These are phyloP conservation scores for Arachis hypogaea DNA, from an alignment of 306 rosid genomes.

Conservation along the genomic window DNA sequence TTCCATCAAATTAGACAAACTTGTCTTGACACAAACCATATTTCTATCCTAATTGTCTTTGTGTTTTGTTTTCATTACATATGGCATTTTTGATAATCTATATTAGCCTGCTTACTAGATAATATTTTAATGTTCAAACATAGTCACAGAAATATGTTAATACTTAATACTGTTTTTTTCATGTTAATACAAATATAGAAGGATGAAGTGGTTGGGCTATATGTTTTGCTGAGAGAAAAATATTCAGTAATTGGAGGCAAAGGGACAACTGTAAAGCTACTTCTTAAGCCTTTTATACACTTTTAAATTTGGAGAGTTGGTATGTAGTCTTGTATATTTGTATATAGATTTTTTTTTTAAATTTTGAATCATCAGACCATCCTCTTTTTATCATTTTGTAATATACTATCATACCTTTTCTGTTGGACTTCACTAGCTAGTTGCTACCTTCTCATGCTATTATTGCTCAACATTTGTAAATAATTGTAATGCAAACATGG, in stretches of 20 bases:
- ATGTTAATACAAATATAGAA: slow-evolving; percentile 30
- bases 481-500: no score
- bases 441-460: no score
- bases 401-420: no score
- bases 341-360: slow-evolving; percentile 27
- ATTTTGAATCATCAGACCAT: no score
- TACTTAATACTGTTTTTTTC: slow-evolving; percentile 4
- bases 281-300: slow-evolving; percentile 72
- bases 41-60: not conserved
- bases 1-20: no score
- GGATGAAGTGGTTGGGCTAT: slow-evolving; percentile 28
- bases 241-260: slow-evolving; percentile 67
- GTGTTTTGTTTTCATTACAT: not conserved
- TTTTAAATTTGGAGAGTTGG: slow-evolving; percentile 96
- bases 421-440: no score
- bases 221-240: slow-evolving; percentile 76
- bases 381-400: no score
- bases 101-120: not conserved
- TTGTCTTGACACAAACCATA: not conserved
- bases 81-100: not conserved
- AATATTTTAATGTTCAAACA: not conserved
- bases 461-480: no score
- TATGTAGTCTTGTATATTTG: slow-evolving; percentile 44
- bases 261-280: slow-evolving; percentile 66
- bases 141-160: slow-evolving; percentile 3